Evolutionary conservation across 805 yeast genomes (phyloP).

Genomic region (Metschnikowia henanensis): DNA sequence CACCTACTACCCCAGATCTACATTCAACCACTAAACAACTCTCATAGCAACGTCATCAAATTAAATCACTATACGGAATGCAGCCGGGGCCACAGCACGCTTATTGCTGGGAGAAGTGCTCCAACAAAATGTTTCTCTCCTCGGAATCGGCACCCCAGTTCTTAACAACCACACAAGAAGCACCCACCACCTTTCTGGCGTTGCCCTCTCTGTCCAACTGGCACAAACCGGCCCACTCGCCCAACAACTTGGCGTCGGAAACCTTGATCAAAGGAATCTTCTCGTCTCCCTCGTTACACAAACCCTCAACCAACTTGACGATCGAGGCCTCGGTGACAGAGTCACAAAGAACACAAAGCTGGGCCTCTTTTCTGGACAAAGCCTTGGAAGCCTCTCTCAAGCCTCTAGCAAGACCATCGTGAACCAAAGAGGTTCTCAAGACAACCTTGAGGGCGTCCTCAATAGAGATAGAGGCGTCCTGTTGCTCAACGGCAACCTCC

Average conservation of each 20-base stretch:
- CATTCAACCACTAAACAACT: background rate
- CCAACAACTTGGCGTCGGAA: slow-evolving; percentile 98
- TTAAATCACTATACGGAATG: slow-evolving; percentile 10
- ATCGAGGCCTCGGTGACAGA: slow-evolving; percentile 97
- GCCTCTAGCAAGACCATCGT: slow-evolving; percentile 99
- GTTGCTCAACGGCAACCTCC: slow-evolving; percentile 82
- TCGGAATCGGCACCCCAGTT: slow-evolving; percentile 99
- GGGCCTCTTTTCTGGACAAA: slow-evolving; percentile 95
- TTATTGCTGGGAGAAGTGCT: slow-evolving; percentile 91
- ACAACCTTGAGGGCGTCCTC: slow-evolving; percentile 99
- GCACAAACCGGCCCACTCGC: slow-evolving; percentile 99
- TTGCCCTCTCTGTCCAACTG: slow-evolving; percentile 99
- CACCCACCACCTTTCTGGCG: slow-evolving; percentile 99
- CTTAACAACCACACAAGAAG: slow-evolving; percentile 98
- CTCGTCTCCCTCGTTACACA: slow-evolving; percentile 96
- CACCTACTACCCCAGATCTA: background rate
- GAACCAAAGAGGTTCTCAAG: slow-evolving; percentile 95
- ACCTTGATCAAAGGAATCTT: slow-evolving; percentile 98
- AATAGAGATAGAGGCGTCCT: slow-evolving; percentile 87
- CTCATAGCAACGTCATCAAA: slow-evolving; percentile 1
- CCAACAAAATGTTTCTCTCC: slow-evolving; percentile 94
- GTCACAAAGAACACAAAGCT: slow-evolving; percentile 96
- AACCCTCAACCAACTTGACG: slow-evolving; percentile 97
- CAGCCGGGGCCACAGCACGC: slow-evolving; percentile 9
- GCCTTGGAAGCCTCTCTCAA: slow-evolving; percentile 99